These are phyloP conservation scores for Marchantia polymorpha DNA, from an alignment of 225 moss, liverwort and hornwort genomes.

Conservation along the genomic window DNA sequence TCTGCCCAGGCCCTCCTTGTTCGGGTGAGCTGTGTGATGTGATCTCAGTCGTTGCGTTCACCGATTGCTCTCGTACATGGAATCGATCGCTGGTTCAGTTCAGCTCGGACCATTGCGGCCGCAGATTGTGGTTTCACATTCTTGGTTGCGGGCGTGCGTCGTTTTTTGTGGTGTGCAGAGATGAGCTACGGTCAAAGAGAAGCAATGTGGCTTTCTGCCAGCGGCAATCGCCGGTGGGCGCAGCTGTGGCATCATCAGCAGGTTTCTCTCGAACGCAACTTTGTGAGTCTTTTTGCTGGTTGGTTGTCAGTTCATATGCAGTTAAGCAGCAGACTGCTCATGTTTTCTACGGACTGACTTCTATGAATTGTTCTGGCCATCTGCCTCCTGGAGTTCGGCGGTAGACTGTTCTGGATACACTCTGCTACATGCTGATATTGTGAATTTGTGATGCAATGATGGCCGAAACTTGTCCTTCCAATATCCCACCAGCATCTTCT, in stretches of 20 bases:
- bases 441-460: too few species aligned
- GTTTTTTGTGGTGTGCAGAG: not conserved
- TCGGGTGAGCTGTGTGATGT: constrained; percentile 7
- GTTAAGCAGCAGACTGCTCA: too few species aligned
- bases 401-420: too few species aligned
- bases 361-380: too few species aligned
- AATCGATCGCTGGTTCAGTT: too few species aligned
- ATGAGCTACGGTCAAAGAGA: not conserved
- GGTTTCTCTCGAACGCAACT: constrained; percentile 21
- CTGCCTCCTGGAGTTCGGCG: too few species aligned
- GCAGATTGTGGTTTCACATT: not conserved
- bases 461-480: too few species aligned
- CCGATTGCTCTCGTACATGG: too few species aligned
- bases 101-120: not conserved
- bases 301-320: too few species aligned
- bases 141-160: not conserved
- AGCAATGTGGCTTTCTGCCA: not conserved
- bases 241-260: constrained; percentile 32
- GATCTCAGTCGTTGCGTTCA: not conserved
- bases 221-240: constrained; percentile 15
- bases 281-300: not conserved
- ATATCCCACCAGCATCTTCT: too few species aligned
- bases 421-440: too few species aligned
- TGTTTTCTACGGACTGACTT: too few species aligned
- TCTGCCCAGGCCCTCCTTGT: constrained; percentile 4